Evolutionary conservation across 345 rosid species (phyloP).

Genomic region (Bretschneidera sinensis): DNA sequence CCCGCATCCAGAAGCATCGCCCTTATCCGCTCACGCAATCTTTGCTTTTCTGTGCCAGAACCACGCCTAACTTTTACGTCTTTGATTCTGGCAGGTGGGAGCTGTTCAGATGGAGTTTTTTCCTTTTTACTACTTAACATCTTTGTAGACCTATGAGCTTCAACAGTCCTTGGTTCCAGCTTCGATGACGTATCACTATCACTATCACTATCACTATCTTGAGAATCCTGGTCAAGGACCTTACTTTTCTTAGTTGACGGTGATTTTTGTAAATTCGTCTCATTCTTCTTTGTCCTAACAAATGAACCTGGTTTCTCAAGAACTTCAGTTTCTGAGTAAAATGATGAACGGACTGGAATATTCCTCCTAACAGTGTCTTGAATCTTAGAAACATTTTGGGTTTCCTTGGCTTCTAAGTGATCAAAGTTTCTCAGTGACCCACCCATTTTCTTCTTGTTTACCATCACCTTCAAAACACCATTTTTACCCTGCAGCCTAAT

Average conservation of each 20-base stretch:
- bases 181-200: slow-evolving; percentile 37
- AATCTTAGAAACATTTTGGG: slow-evolving; percentile 29
- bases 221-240: slow-evolving; percentile 38
- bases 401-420: slow-evolving; percentile 34
- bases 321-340: slow-evolving; percentile 33
- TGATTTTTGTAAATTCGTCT: slow-evolving; percentile 32
- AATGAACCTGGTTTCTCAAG: slow-evolving; percentile 36
- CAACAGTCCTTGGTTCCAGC: slow-evolving; percentile 33
- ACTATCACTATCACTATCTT: no score
- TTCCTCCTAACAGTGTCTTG: slow-evolving; percentile 42
- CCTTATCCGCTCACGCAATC: slow-evolving; percentile 76
- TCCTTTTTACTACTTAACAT: slow-evolving; percentile 34
- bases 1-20: slow-evolving; percentile 86
- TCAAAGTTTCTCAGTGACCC: slow-evolving; percentile 41
- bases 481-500: slow-evolving; percentile 91
- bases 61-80: slow-evolving; percentile 74
- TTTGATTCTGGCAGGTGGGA: slow-evolving; percentile 26
- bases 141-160: slow-evolving; percentile 28
- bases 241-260: slow-evolving; percentile 33
- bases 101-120: slow-evolving; percentile 36
- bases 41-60: slow-evolving; percentile 89
- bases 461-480: slow-evolving; percentile 89
- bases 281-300: slow-evolving; percentile 32
- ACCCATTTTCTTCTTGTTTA: slow-evolving; percentile 53
- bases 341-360: slow-evolving; percentile 27